Conservation (phyloP, 2,329 filamentous ascomycete genomes). For the Colletotrichum theobromicola region DNA sequence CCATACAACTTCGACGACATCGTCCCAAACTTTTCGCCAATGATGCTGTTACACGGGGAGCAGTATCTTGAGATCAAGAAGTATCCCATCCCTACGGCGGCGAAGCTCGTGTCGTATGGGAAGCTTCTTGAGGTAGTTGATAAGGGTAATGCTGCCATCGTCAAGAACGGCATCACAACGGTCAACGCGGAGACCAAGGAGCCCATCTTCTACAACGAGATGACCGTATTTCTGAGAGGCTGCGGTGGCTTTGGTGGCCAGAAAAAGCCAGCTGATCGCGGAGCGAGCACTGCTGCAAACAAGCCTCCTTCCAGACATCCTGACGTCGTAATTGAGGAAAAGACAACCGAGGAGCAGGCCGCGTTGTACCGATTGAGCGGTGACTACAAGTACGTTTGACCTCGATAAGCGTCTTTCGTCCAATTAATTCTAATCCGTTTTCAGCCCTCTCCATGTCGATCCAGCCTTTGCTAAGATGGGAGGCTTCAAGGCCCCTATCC, state of each 20-base stretch:
- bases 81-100: conserved; percentile 88
- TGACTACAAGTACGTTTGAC: conserved; percentile 74
- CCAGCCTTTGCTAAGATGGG: conserved; percentile 93
- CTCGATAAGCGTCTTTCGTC: not conserved
- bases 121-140: conserved; percentile 93
- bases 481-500: conserved; percentile 91
- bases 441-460: conserved; percentile 87
- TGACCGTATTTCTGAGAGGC: conserved; percentile 89
- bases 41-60: conserved; percentile 99
- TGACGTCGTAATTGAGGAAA: conserved; percentile 83
- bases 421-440: not conserved
- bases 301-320: conserved; percentile 77
- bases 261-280: conserved; percentile 78
- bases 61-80: conserved; percentile 96
- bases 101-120: conserved; percentile 75
- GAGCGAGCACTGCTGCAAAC: conserved; percentile 80
- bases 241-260: conserved; percentile 89
- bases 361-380: conserved; percentile 92
- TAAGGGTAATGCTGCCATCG: conserved; percentile 88
- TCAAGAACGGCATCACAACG: conserved; percentile 81
- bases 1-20: conserved; percentile 83
- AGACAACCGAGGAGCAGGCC: conserved; percentile 89
- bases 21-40: conserved; percentile 94
- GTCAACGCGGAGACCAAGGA: conserved; percentile 85
- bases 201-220: conserved; percentile 96